Base-by-base conservation (phyloP, 129 eudicot species). In the Lonicera japonica region DNA sequence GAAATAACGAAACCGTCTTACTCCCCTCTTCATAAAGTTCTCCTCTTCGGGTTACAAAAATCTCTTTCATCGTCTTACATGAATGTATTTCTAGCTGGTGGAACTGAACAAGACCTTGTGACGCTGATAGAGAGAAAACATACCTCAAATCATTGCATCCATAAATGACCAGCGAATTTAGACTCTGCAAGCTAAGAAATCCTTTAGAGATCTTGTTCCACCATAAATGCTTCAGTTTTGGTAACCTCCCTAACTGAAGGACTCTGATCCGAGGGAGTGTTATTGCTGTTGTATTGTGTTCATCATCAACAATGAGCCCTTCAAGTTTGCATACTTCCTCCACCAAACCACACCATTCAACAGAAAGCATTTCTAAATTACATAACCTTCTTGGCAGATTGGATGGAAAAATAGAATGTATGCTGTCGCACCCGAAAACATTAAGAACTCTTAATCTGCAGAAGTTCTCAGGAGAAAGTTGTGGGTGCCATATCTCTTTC, bases 311-410 rank as follows among this genome's bases (percentile, higher is more conserved):
- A 34, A 46, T 52, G 25, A 45, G 54, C 34, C 18, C 24, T 23
- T 64, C 50, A 41, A 12, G 23, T 71, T 61, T 73, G 48, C 73
- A 76, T 22, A 76, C 67, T 50, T 76, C 73, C 71, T 70, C 58
- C 64, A 76, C 77, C 20, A 60, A 76, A 55, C 61, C 81, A 61
- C 81, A 76, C 77, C 77, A 76, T 55, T 70, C 69, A 23, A 76
- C 60, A 54, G 72, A 76, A 61, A 76, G 77, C 48, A 60, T 71
- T 66, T 76, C 81, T 47, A 76, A 48, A 71, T 71, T 76, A 50
- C 60, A 60, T 60, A 76, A 71, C 63, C 50, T 65, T 23, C 60
- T 68, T 46, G 73, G 72, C 38, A 76, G 60, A 39, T 65, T 53
- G 50, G 77, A 46, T 15, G 81, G 73, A 47, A 76, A 70, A 17